Evolutionary conservation across 179 eudicot species (phyloP), one percentile per base, ranked within the genome.

Genomic region (Vitellaria paradoxa): DNA sequence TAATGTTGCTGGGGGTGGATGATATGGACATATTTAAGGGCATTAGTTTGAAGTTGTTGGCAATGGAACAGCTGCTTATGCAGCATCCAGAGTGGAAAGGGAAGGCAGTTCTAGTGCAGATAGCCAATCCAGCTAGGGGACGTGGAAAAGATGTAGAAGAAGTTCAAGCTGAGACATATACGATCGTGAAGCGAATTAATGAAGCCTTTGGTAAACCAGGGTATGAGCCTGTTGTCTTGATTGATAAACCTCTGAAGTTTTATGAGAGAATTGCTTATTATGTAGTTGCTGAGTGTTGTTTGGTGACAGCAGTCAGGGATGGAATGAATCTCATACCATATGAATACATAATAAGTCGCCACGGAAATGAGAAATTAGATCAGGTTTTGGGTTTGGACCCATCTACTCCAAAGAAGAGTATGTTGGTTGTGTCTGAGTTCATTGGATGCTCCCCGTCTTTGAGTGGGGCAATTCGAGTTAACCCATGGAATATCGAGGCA

Each of bases 301-400:
- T 90, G 46, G 92, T 90, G 59, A 89, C 92, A 30, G 94, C 92
- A 6, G 94, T 90, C 18, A 86, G 94, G 50, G 95, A 87, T 74
- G 95, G 95, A 63, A 91, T 91, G 95, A 91, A 89, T 78, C 93
- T 91, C 49, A 91, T 87, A 70, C 95, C 95, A 0, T 91, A 91
- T 66, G 95, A 91, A 71, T 91, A 91, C 72, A 84, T 91, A 30
- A 86, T 89, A 65, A 84, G 86, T 61, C 81, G 95, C 24, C 90
- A 91, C 71, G 95, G 93, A 73, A 89, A 87, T 46, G 88, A 82
- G 20, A 81, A 74, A 23, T 81, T 89, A 49, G 90, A 90, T 68
- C 77, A 71, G 79, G 85, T 84, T 1, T 75, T 89, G 82, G 89
- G 87, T 42, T 55, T 88, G 63, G 86, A 78, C 56, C 78, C 84